These are phyloP conservation scores for Polyplosphaeria fusca DNA, from an alignment of 495 filamentous ascomycete genomes.

Conservation along the genomic window DNA sequence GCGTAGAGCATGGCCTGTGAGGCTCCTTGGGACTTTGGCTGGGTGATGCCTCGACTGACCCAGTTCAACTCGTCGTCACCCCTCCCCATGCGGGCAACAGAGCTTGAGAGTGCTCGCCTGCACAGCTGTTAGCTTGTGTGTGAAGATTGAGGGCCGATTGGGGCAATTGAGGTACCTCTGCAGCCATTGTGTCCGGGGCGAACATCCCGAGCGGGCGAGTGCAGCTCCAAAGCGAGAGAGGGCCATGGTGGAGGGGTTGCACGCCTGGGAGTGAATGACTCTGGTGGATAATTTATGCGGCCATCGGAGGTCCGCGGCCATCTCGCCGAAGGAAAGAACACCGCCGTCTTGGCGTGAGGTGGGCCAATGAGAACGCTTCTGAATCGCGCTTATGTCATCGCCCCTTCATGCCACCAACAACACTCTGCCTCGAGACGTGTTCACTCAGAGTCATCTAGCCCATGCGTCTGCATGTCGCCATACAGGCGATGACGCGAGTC, in stretches of 20 bases:
- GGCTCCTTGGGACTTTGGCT: slow-evolving; percentile 94
- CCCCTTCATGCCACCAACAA: too few relatives aligned
- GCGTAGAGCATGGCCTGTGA: slow-evolving; percentile 99
- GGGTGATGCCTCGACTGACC: slow-evolving; percentile 78
- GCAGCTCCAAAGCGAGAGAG: slow-evolving; percentile 23
- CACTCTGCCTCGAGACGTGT: too few relatives aligned
- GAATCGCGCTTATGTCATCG: too few relatives aligned
- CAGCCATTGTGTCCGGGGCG: slow-evolving; percentile 21
- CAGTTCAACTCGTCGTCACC: slow-evolving; percentile 55
- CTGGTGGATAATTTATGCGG: neutral
- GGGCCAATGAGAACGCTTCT: slow-evolving; percentile 14
- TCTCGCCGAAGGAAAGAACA: slow-evolving; percentile 9
- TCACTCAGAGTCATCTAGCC: too few relatives aligned
- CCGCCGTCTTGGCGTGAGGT: neutral
- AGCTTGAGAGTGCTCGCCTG: slow-evolving; percentile 33
- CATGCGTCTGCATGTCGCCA: too few relatives aligned
- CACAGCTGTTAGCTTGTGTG: slow-evolving; percentile 11
- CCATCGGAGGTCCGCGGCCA: slow-evolving; percentile 17
- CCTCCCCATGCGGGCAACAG: slow-evolving; percentile 12
- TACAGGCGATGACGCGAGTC: too few relatives aligned
- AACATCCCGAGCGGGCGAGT: slow-evolving; percentile 19
- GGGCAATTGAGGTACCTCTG: slow-evolving; percentile 22
- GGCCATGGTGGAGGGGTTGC: slow-evolving; percentile 18
- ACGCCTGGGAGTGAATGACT: neutral
- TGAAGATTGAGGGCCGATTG: neutral